Conservation (phyloP, 2,329 filamentous ascomycete species). For the Ophiostoma fasciatum region DNA sequence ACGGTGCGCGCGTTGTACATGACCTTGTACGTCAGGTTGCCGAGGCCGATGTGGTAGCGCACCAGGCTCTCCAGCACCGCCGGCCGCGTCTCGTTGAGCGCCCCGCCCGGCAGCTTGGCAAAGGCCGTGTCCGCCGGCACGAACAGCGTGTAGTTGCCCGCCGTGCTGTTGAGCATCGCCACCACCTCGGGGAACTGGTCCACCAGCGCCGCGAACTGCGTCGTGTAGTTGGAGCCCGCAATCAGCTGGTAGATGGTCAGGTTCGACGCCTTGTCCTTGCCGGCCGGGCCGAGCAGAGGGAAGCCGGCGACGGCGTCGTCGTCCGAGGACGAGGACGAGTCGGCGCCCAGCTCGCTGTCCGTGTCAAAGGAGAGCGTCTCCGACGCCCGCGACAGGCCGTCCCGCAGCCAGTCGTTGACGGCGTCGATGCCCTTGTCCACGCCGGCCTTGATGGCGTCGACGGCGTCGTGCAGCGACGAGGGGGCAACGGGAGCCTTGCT, state of each 20-base stretch:
- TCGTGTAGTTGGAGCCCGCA: conserved; percentile 58
- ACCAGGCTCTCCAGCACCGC: conserved; percentile 49
- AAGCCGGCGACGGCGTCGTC: background rate
- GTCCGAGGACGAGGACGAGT: background rate
- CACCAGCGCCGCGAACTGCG: conserved; percentile 61
- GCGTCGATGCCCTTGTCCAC: conserved; percentile 8
- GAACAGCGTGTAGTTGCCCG: conserved; percentile 65
- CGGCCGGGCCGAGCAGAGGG: background rate
- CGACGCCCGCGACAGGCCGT: conserved; percentile 1
- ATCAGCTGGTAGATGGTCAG: conserved; percentile 71
- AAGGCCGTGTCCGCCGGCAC: conserved; percentile 68
- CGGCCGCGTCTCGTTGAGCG: conserved; percentile 48
- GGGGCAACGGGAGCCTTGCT: background rate
- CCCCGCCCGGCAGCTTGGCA: conserved; percentile 33
- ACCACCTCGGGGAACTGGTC: conserved; percentile 59
- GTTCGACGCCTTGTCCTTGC: conserved; percentile 32
- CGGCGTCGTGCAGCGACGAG: conserved; percentile 2
- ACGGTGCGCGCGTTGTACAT: conserved; percentile 61
- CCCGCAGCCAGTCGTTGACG: conserved; percentile 8
- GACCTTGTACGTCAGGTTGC: conserved; percentile 48
- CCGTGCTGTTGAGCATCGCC: conserved; percentile 56
- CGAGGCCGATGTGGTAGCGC: conserved; percentile 59
- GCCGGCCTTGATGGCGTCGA: conserved; percentile 8
- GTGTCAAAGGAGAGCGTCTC: background rate
- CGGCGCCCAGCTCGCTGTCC: background rate